Evolutionary conservation across 768 basidiomycete species (phyloP).

Genomic region (Phylloporus sp.): DNA sequence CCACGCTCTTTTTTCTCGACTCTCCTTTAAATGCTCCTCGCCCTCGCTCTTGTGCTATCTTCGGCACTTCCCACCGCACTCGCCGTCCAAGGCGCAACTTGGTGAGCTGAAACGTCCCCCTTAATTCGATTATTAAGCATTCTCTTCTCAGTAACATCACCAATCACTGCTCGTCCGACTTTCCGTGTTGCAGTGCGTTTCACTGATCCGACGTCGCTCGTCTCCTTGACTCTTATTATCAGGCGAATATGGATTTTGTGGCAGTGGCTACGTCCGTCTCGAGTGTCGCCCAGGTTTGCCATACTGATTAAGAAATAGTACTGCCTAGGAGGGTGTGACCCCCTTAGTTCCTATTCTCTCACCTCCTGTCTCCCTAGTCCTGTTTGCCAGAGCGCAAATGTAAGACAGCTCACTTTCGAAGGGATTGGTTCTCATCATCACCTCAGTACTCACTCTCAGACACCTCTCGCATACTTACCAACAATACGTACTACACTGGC

Average conservation of each 20-base stretch:
- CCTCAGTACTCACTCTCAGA: conserved; percentile 57
- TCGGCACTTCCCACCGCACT: conserved; percentile 13
- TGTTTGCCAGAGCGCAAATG: conserved; percentile 58
- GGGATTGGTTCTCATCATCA: neutral
- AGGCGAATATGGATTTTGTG: conserved; percentile 56
- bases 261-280: conserved; percentile 36
- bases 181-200: conserved; percentile 42
- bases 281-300: neutral
- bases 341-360: conserved; percentile 58
- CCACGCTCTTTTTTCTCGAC: conserved; percentile 16
- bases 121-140: neutral
- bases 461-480: conserved; percentile 60
- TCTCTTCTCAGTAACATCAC: conserved; percentile 33
- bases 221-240: too few species aligned
- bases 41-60: conserved; percentile 13
- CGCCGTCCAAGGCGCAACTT: conserved; percentile 26
- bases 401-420: conserved; percentile 27
- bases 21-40: conserved; percentile 21
- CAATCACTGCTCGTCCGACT: conserved; percentile 31
- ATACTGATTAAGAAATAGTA: conserved; percentile 42
- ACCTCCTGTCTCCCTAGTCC: conserved; percentile 69
- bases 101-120: conserved; percentile 10
- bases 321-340: conserved; percentile 86
- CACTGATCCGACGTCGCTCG: neutral
- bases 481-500: conserved; percentile 64